These are phyloP conservation scores for Moricandia arvensis DNA, from an alignment of 345 rosid species.

Conservation along the genomic window DNA sequence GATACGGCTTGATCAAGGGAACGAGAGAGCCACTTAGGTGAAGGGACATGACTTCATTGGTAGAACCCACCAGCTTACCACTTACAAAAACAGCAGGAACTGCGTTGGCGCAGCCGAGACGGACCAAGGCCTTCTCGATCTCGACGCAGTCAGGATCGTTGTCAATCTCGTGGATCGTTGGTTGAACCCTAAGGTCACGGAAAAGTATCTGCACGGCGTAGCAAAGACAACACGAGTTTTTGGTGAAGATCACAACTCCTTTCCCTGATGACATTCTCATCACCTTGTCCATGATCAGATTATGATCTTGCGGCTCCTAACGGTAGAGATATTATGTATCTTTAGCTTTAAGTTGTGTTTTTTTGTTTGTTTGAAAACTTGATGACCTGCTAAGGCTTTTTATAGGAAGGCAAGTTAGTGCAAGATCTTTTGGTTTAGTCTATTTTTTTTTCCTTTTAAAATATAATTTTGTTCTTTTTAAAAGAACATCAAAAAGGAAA, in stretches of 20 bases:
- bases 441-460: not conserved
- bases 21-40: constrained; percentile 2
- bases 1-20: not conserved
- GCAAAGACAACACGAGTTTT: not conserved
- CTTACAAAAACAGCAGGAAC: not conserved
- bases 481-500: not conserved
- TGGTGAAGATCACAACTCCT: constrained; percentile 1
- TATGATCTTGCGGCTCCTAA: not conserved
- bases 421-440: constrained; percentile 21
- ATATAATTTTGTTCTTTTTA: not conserved
- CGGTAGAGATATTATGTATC: not conserved
- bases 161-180: not conserved
- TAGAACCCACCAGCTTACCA: not conserved
- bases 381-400: constrained; percentile 31
- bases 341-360: not conserved
- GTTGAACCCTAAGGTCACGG: not conserved
- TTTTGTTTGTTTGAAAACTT: not conserved
- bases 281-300: not conserved
- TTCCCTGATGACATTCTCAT: not conserved
- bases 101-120: not conserved
- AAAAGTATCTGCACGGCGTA: not conserved
- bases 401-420: constrained; percentile 32
- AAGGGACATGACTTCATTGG: not conserved
- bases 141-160: not conserved
- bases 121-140: constrained; percentile 1